Percentiles rank a stretch among this genome's conserved stretches.
These are phyloP conservation scores for Delitschia confertaspora DNA, from an alignment of 495 filamentous ascomycete genomes.

Conservation along the genomic window DNA sequence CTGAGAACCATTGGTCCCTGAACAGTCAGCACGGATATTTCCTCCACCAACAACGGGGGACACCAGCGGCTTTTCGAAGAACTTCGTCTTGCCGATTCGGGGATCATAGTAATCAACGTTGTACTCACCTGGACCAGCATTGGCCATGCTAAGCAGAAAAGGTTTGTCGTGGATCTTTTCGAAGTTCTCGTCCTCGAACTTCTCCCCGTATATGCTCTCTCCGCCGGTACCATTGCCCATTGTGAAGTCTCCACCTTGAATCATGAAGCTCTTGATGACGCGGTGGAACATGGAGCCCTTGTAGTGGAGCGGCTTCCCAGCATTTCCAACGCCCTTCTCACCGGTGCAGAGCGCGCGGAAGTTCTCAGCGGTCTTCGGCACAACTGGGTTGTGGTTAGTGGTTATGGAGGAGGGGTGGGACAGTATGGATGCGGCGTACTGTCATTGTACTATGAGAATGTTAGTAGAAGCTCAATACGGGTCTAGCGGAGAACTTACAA, in stretches of 20 bases:
- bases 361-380: slow-evolving; percentile 92
- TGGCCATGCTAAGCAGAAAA: slow-evolving; percentile 95
- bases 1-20: slow-evolving; percentile 87
- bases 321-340: slow-evolving; percentile 73
- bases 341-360: slow-evolving; percentile 94
- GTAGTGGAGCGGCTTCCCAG: slow-evolving; percentile 83
- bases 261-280: slow-evolving; percentile 97
- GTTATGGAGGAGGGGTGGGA: neutral
- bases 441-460: slow-evolving; percentile 20
- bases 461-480: slow-evolving; percentile 2
- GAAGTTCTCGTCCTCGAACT: slow-evolving; percentile 98
- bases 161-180: slow-evolving; percentile 86
- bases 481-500: slow-evolving; percentile 43
- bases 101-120: no score
- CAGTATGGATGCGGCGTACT: slow-evolving; percentile 14
- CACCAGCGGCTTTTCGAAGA: neutral
- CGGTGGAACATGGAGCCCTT: slow-evolving; percentile 90
- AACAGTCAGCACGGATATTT: neutral
- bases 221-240: slow-evolving; percentile 84
- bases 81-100: slow-evolving; percentile 39
- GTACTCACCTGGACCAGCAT: slow-evolving; percentile 93
- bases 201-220: slow-evolving; percentile 95
- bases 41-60: no score
- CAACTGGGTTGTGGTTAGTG: slow-evolving; percentile 41
- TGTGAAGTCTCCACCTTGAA: slow-evolving; percentile 98